Percentiles rank a stretch among this genome's conserved stretches.
phyloP scores from a whole-genome alignment of 2,329 filamentous ascomycete genomes.

The Claviceps sp. region DNA sequence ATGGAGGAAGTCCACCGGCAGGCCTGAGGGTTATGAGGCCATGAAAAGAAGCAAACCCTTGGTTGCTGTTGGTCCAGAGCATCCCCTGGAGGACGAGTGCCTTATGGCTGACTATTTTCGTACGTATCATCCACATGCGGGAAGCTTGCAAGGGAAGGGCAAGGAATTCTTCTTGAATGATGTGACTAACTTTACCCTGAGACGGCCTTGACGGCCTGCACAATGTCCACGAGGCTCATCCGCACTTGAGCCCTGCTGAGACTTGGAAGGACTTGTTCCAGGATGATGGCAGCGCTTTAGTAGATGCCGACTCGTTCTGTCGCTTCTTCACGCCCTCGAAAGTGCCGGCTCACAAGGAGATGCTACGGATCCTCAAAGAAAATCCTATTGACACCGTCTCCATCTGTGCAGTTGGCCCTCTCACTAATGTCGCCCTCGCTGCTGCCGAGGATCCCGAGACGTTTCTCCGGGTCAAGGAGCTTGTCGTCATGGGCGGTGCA shows the following conservation, averaged over 20 bases:
- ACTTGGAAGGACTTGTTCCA: slow-evolving; percentile 58
- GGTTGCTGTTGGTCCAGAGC: slow-evolving; percentile 74
- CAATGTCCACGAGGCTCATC: slow-evolving; percentile 60
- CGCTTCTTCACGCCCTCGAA: slow-evolving; percentile 64
- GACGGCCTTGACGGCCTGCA: slow-evolving; percentile 67
- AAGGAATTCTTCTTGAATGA: background rate
- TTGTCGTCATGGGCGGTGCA: slow-evolving; percentile 91
- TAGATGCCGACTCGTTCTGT: slow-evolving; percentile 32
- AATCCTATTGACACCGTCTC: slow-evolving; percentile 75
- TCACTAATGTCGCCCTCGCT: slow-evolving; percentile 88
- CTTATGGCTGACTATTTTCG: slow-evolving; percentile 80
- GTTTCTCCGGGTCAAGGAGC: slow-evolving; percentile 77
- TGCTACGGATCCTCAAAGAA: slow-evolving; percentile 70
- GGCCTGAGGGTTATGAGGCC: slow-evolving; percentile 56
- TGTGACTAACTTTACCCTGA: slow-evolving; percentile 18
- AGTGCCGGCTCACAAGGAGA: slow-evolving; percentile 65
- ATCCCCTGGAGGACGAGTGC: slow-evolving; percentile 70
- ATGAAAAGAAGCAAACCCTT: slow-evolving; percentile 64
- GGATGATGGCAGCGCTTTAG: slow-evolving; percentile 17
- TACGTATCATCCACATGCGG: slow-evolving; percentile 27
- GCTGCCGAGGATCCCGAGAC: slow-evolving; percentile 79
- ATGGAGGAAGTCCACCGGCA: slow-evolving; percentile 63
- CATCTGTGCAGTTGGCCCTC: slow-evolving; percentile 78
- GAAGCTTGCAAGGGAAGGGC: background rate
- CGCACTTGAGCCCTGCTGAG: slow-evolving; percentile 60